Conservation (phyloP, 495 filamentous ascomycete genomes). For the Aspergillus mulundensis region DNA sequence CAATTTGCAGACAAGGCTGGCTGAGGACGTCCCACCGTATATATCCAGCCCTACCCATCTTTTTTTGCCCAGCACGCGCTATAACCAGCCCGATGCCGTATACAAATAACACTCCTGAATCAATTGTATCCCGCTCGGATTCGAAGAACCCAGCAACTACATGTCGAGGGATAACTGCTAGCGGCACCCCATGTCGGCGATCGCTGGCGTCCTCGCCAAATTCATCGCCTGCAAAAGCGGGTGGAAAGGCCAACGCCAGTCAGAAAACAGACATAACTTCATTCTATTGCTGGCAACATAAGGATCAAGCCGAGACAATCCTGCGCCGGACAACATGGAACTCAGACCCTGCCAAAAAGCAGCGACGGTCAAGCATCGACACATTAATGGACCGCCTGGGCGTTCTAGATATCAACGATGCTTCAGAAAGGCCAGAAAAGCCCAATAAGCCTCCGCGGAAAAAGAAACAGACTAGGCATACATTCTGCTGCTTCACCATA, state of each 20-base stretch:
- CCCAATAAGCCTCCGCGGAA: constrained; percentile 13
- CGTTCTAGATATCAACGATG: constrained; percentile 56
- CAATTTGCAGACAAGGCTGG: neutral
- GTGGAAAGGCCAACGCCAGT: constrained; percentile 34
- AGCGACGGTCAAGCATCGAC: constrained; percentile 72
- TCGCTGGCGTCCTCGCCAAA: constrained; percentile 47
- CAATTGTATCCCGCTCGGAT: constrained; percentile 69
- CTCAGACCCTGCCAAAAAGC: constrained; percentile 28
- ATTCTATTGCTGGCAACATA: constrained; percentile 91
- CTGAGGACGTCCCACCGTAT: neutral
- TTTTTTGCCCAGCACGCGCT: neutral
- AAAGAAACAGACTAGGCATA: constrained; percentile 8
- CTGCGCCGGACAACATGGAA: constrained; percentile 13
- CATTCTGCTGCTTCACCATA: constrained; percentile 39
- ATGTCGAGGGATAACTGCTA: constrained; percentile 78
- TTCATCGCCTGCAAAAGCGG: constrained; percentile 30
- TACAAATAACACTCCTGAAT: constrained; percentile 80
- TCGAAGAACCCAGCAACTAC: constrained; percentile 79
- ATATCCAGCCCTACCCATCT: neutral
- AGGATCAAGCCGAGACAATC: constrained; percentile 65
- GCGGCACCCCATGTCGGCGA: constrained; percentile 76
- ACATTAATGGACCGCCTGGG: constrained; percentile 76
- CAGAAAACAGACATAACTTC: constrained; percentile 42
- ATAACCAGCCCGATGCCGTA: constrained; percentile 57
- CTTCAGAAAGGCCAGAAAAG: neutral